Percentiles rank a stretch among this genome's conserved stretches.
These are phyloP conservation scores for Endocarpon pusillum DNA, from an alignment of 495 filamentous ascomycete species.

Conservation along the genomic window DNA sequence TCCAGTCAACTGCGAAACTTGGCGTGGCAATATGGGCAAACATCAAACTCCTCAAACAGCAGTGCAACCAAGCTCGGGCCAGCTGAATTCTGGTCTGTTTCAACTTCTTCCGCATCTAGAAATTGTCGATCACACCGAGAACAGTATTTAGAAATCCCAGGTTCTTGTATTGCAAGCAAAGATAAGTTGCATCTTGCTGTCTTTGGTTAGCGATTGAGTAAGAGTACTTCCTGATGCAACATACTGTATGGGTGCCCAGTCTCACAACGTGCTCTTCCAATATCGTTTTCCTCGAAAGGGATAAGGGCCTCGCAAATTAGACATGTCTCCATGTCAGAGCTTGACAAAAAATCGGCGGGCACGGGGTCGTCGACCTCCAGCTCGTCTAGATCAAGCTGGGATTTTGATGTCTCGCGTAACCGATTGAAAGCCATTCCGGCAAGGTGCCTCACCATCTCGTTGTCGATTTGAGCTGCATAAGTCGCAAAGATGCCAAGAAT, in stretches of 20 bases:
- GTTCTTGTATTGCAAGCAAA: slow-evolving; percentile 36
- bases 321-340: slow-evolving; percentile 32
- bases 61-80: slow-evolving; percentile 11
- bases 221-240: slow-evolving; percentile 1
- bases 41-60: slow-evolving; percentile 32
- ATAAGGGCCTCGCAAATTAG: slow-evolving; percentile 29
- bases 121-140: slow-evolving; percentile 30
- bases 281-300: slow-evolving; percentile 13
- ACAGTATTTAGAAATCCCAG: slow-evolving; percentile 37
- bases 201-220: not conserved
- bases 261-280: slow-evolving; percentile 21
- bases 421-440: too few relatives aligned
- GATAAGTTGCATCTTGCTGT: slow-evolving; percentile 38
- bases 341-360: too few relatives aligned
- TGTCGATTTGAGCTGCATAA: too few relatives aligned
- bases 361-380: too few relatives aligned
- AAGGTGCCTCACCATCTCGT: too few relatives aligned
- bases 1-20: too few relatives aligned
- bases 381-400: too few relatives aligned
- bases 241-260: slow-evolving; percentile 33
- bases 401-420: too few relatives aligned
- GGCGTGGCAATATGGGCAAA: slow-evolving; percentile 35
- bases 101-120: slow-evolving; percentile 24
- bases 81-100: slow-evolving; percentile 1
- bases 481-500: too few relatives aligned